Conservation (phyloP, 768 basidiomycete species). For the Lentinula sp. region DNA sequence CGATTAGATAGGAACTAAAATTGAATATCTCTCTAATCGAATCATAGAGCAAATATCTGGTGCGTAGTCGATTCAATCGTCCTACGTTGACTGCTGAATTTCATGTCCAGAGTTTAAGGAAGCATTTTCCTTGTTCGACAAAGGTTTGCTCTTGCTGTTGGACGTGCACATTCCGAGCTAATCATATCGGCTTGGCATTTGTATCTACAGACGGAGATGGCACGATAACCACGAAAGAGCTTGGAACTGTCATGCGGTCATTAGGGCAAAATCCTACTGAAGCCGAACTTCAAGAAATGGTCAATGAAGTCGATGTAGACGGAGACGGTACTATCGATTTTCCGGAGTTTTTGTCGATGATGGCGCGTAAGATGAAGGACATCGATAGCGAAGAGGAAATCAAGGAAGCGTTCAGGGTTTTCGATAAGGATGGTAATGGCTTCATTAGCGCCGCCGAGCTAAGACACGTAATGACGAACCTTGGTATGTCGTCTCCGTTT, state of each 20-base stretch:
- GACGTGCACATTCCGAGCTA: not conserved
- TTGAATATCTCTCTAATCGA: not conserved
- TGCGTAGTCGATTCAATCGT: conserved; percentile 26
- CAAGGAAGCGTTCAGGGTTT: conserved; percentile 94
- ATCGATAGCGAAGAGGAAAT: conserved; percentile 94
- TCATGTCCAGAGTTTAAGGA: conserved; percentile 89
- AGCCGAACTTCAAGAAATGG: conserved; percentile 90
- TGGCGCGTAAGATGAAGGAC: conserved; percentile 85
- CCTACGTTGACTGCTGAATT: conserved; percentile 1
- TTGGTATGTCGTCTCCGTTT: conserved; percentile 46
- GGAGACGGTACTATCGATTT: conserved; percentile 85
- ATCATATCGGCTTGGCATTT: conserved; percentile 4
- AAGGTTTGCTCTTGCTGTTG: conserved; percentile 47
- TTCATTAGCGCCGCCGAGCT: conserved; percentile 84
- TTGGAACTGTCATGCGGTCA: conserved; percentile 91
- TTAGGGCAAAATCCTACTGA: conserved; percentile 92
- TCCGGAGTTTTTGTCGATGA: conserved; percentile 78
- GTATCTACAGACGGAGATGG: conserved; percentile 75
- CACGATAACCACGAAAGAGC: conserved; percentile 86
- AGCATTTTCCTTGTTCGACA: conserved; percentile 97
- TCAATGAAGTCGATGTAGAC: conserved; percentile 89
- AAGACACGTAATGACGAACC: conserved; percentile 85
- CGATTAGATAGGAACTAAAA: not conserved
- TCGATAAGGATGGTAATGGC: conserved; percentile 94
- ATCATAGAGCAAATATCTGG: conserved; percentile 86